Evolutionary conservation across 2,329 filamentous ascomycete species (phyloP), one percentile per base, ranked within the genome.

Genomic region (Venturia aucupariae): DNA sequence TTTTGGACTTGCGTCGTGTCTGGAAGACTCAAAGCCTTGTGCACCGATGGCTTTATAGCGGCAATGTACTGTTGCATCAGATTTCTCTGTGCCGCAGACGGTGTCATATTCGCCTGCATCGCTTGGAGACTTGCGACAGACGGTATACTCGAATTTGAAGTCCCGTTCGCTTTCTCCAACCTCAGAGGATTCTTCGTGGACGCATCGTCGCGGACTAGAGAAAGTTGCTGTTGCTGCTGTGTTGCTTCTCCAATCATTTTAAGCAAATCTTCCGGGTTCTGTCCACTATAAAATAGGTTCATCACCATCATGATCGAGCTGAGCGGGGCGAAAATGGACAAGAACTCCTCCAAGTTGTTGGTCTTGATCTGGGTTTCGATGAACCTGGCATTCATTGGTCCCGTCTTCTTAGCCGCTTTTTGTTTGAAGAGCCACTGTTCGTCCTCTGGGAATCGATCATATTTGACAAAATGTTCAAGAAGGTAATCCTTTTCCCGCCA

Each of bases 401-500:
- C 72, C 15, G 32, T 42, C n/a, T 60, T 65, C 22, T 38, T 44
- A 8, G 35, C 38, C 19, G 32, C 32, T 30, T 35, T 60, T 59
- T 68, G 68, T 27, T 68, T 66, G 2, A 65, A 62, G 4, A 68
- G 54, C 41, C 68, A 68, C 30, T 64, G 64, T 24, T 85, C 79
- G 67, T 88, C 87, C 4, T 86, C 81, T 0, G 94, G 94, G 71
- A 97, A 96, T 24, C 87, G 84, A 3, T 89, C 91, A 2, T 87
- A 92, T 22, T 76, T 77, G 44, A 73, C 79, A 73, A 91, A 97
- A 68, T 91, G 84, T 69, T 97, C 92, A 72, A 99, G 84, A 57
- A 97, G 81, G 38, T 86, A 85, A 70, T 99, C 93, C 75, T 99
- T 99, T 73, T 96, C 92, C 61, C 87, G 84, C 94, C 94, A 99